Evolutionary conservation across 2,329 filamentous ascomycete genomes (phyloP).

Genomic region (Hypoxylon sp.): DNA sequence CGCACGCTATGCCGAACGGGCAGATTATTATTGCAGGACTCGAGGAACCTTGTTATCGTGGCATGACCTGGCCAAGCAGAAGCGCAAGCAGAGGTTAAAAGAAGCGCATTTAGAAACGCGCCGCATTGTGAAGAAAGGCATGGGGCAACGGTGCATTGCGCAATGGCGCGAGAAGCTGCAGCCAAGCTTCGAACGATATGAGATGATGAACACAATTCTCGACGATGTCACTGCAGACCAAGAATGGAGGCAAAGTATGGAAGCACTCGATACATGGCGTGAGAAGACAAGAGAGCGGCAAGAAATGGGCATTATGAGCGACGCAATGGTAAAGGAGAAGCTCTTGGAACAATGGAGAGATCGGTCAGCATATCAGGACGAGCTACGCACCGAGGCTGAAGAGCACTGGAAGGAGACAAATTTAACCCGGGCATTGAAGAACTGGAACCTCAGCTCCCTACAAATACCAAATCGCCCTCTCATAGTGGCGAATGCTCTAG

Average conservation of each 20-base stretch:
- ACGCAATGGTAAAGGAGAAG: slow-evolving; percentile 47
- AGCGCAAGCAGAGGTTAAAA: slow-evolving; percentile 52
- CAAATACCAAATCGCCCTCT: slow-evolving; percentile 52
- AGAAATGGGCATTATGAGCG: slow-evolving; percentile 42
- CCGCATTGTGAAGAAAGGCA: slow-evolving; percentile 54
- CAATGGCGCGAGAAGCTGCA: slow-evolving; percentile 51
- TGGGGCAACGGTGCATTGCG: slow-evolving; percentile 52
- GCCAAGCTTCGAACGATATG: slow-evolving; percentile 48
- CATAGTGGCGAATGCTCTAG: slow-evolving; percentile 51
- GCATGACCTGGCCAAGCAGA: slow-evolving; percentile 49
- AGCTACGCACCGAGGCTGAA: slow-evolving; percentile 44
- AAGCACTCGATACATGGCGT: slow-evolving; percentile 51
- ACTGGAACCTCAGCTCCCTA: slow-evolving; percentile 53
- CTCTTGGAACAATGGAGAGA: slow-evolving; percentile 50
- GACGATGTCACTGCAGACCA: slow-evolving; percentile 47
- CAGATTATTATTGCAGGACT: slow-evolving; percentile 53
- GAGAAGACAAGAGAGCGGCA: slow-evolving; percentile 45
- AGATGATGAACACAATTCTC: slow-evolving; percentile 48
- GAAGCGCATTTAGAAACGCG: slow-evolving; percentile 55
- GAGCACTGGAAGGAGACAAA: slow-evolving; percentile 49
- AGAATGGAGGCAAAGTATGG: slow-evolving; percentile 45
- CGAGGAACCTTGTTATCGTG: slow-evolving; percentile 48
- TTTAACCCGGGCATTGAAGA: slow-evolving; percentile 48
- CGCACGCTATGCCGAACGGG: slow-evolving; percentile 48
- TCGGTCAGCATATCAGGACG: slow-evolving; percentile 37